Percentiles rank a stretch among this genome's conserved stretches.
These are phyloP conservation scores for Rosellinia necatrix DNA, from an alignment of 2,329 filamentous ascomycete species.

Conservation along the genomic window DNA sequence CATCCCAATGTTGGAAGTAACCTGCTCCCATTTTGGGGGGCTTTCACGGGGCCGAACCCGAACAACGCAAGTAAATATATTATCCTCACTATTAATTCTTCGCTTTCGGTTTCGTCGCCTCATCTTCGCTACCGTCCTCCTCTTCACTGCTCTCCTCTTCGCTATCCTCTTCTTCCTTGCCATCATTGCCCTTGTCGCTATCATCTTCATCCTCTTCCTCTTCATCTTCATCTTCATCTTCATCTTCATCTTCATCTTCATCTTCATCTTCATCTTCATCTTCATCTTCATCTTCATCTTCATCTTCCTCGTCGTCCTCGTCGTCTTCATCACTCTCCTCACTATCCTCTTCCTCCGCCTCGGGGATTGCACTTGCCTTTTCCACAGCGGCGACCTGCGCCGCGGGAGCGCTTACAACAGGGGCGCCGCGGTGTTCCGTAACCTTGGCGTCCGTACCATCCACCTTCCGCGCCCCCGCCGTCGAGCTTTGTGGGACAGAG, in stretches of 20 bases:
- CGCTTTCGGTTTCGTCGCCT: slow-evolving; percentile 25
- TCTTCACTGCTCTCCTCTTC: slow-evolving; percentile 35
- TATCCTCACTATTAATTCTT: slow-evolving; percentile 33
- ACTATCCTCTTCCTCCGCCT: slow-evolving; percentile 44
- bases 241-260: slow-evolving; percentile 32
- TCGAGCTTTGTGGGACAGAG: slow-evolving; percentile 48
- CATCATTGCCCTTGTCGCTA: slow-evolving; percentile 36
- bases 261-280: slow-evolving; percentile 39
- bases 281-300: slow-evolving; percentile 36
- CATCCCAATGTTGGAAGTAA: no score
- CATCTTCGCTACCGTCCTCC: slow-evolving; percentile 18
- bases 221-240: slow-evolving; percentile 25
- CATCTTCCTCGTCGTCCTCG: slow-evolving; percentile 30
- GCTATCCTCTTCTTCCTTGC: slow-evolving; percentile 38
- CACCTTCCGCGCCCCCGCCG: slow-evolving; percentile 49
- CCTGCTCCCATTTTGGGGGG: no score
- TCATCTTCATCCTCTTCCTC: slow-evolving; percentile 32
- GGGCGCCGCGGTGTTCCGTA: slow-evolving; percentile 38
- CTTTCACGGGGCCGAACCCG: no score
- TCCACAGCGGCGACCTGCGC: slow-evolving; percentile 49
- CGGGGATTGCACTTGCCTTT: slow-evolving; percentile 46
- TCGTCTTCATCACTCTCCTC: slow-evolving; percentile 34
- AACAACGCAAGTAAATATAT: no score
- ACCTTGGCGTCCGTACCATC: slow-evolving; percentile 23
- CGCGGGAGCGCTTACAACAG: slow-evolving; percentile 40